A percentile compares a stretch with the other conserved stretches of the same genome.
These are phyloP conservation scores for Mrakia frigida DNA, from an alignment of 768 basidiomycete species.

Conservation along the genomic window DNA sequence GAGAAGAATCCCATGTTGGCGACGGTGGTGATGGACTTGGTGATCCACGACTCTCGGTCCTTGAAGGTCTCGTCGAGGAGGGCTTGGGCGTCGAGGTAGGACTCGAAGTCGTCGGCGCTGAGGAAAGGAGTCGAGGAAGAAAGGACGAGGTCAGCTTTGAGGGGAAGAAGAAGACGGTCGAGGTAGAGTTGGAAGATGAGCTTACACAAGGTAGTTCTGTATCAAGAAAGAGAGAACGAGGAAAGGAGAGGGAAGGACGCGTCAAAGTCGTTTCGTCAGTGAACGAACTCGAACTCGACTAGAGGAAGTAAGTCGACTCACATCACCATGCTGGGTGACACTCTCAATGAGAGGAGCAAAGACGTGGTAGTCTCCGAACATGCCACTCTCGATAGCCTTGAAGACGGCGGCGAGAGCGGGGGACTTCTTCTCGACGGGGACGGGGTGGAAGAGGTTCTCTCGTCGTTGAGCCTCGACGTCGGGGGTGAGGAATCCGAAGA, in stretches of 20 bases:
- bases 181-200: neutral
- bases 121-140: too few relatives aligned
- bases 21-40: constrained; percentile 79
- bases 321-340: constrained; percentile 7
- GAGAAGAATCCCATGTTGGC: constrained; percentile 15
- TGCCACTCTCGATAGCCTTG: constrained; percentile 65
- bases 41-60: constrained; percentile 80
- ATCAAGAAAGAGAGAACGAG: constrained; percentile 33
- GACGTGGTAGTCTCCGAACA: constrained; percentile 71
- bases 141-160: constrained; percentile 54
- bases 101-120: constrained; percentile 83
- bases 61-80: constrained; percentile 84
- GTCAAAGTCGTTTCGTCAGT: too few relatives aligned
- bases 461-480: constrained; percentile 76
- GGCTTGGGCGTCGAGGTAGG: constrained; percentile 73
- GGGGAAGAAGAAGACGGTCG: constrained; percentile 10
- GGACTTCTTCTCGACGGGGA: constrained; percentile 75
- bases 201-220: constrained; percentile 39
- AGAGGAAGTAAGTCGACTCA: neutral
- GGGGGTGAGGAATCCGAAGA: constrained; percentile 63
- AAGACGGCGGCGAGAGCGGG: constrained; percentile 74
- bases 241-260: constrained; percentile 24
- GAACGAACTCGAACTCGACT: too few relatives aligned
- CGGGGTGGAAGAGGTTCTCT: constrained; percentile 76
- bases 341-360: constrained; percentile 62